Base-by-base conservation (phyloP, 192 early-diverging fungal genomes). In the Linnemannia zychae region DNA sequence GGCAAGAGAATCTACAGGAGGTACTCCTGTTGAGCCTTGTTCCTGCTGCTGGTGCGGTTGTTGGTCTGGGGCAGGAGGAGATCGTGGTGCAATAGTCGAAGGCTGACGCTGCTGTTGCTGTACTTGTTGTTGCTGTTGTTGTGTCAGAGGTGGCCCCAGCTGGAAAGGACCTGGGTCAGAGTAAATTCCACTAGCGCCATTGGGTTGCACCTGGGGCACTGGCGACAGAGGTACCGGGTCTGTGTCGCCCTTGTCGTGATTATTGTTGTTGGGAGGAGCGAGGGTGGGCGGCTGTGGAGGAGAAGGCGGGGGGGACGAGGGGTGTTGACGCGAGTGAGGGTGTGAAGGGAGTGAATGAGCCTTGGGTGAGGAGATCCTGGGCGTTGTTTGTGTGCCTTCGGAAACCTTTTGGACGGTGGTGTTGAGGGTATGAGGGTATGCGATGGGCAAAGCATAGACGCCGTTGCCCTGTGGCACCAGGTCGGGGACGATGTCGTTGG, bases 351-450 rank as follows among this genome's bases (percentile, higher is more conserved):
- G 57, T 31, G 57, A 63, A 63, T 63, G 57, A 31, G 28, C 7
- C 24, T 63, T 63, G 12, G 57, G 28, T 63, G 57, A 63, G 57
- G 57, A 63, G 57, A 63, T 63, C 57, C 31, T 63, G 33, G 67
- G 69, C 4, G 36, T 71, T 1, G 74, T 76, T 31, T 76, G 74
- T 15, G 74, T 76, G 74, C 74, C 74, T 44, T 76, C 74, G 31
- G 74, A 76, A 46, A 67, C 53, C 53, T 63, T 36, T 37, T 76
- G 74, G 17, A 76, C 4, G 44, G 44, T 20, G 6, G 57, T 22
- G 60, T 76, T 76, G 40, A 63, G 11, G 28, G 57, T 33, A 28
- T 63, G 57, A 0, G 57, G 57, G 57, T 63, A 31, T n/a, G 28
- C 57, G 57, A 31, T 15, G 12, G 57, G 57, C 12, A 12, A 31